Conservation (phyloP, 495 filamentous ascomycete species). For the Penicillium tannophilum region DNA sequence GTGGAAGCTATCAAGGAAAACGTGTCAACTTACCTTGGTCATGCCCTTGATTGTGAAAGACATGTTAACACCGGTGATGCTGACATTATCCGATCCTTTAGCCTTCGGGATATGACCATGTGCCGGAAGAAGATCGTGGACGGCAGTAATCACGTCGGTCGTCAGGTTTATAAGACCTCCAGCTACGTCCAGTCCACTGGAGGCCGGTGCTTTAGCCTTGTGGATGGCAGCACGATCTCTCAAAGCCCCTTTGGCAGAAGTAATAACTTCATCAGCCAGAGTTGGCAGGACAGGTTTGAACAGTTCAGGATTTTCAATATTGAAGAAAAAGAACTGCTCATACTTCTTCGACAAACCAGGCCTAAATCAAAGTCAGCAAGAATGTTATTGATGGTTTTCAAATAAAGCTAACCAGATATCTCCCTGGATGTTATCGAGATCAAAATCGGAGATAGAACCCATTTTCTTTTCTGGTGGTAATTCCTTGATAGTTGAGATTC, state of each 20-base stretch:
- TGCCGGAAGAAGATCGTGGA: background rate
- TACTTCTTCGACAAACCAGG: constrained; percentile 35
- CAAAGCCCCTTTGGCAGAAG: constrained; percentile 22
- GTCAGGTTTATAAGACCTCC: background rate
- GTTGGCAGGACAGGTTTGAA: constrained; percentile 23
- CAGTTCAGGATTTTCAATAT: constrained; percentile 16
- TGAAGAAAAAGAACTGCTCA: constrained; percentile 35
- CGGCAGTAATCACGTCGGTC: background rate
- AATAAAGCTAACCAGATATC: background rate
- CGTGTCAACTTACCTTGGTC: background rate
- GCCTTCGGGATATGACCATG: background rate
- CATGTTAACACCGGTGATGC: background rate
- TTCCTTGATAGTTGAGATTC: background rate
- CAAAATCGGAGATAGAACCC: constrained; percentile 2
- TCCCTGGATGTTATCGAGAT: background rate
- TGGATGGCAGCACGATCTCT: constrained; percentile 16
- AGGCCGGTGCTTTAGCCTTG: background rate
- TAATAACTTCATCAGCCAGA: constrained; percentile 28
- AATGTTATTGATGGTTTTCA: background rate
- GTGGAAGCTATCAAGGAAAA: background rate
- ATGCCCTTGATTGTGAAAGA: background rate
- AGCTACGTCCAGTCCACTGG: background rate
- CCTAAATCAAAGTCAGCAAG: background rate
- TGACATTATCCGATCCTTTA: constrained; percentile 20
- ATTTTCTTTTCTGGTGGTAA: background rate